phyloP scores from a whole-genome alignment of 371 early-diverging fungal genomes.

The Circinella minor region DNA sequence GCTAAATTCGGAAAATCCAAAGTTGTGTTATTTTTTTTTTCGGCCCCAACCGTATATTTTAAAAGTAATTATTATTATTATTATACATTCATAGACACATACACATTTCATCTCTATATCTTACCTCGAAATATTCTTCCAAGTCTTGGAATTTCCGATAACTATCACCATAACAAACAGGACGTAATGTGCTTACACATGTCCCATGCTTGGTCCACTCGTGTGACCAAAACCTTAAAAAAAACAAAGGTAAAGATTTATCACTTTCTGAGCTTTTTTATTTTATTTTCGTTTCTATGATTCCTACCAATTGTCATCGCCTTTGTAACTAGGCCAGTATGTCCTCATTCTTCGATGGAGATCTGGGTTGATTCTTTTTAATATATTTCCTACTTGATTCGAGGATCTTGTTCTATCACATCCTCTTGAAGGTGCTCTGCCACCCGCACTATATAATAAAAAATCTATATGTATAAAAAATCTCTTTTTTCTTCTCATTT shows the following conservation, averaged over 20 bases:
- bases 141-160: constrained; percentile 49
- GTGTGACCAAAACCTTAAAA: constrained; percentile 51
- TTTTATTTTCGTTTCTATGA: neutral
- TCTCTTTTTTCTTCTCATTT: neutral
- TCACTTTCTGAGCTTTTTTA: neutral
- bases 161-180: constrained; percentile 44
- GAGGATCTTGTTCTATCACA: constrained; percentile 36
- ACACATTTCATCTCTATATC: neutral
- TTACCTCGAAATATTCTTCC: constrained; percentile 51
- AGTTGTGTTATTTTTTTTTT: neutral
- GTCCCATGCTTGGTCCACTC: constrained; percentile 65
- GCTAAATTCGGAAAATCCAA: constrained; percentile 21
- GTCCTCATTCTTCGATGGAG: constrained; percentile 29
- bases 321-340: constrained; percentile 46
- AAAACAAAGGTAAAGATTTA: neutral
- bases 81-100: too few species aligned
- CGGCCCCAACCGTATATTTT: too few species aligned
- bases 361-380: constrained; percentile 22
- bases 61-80: too few species aligned
- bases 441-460: constrained; percentile 30
- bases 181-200: constrained; percentile 53
- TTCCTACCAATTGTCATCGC: constrained; percentile 37
- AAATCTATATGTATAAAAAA: neutral
- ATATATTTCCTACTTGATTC: constrained; percentile 26
- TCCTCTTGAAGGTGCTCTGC: constrained; percentile 30